phyloP scores from a whole-genome alignment of 768 basidiomycete genomes.

The Russula vinacea region DNA sequence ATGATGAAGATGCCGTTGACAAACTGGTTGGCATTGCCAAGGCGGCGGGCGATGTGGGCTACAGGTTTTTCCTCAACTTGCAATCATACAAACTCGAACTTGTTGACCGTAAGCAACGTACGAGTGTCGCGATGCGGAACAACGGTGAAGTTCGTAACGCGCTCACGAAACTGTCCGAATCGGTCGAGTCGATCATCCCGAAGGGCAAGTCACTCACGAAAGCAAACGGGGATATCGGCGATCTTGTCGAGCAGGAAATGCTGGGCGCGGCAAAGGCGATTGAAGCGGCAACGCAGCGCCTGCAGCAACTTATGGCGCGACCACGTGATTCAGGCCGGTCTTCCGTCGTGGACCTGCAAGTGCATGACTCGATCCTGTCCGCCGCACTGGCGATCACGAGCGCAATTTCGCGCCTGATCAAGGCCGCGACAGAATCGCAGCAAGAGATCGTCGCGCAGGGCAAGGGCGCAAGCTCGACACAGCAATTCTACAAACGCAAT shows the following conservation, averaged over 20 bases:
- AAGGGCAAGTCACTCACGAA: conserved; percentile 75
- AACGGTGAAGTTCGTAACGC: conserved; percentile 83
- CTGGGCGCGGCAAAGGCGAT: conserved; percentile 87
- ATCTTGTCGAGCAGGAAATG: conserved; percentile 98
- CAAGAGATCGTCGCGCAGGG: conserved; percentile 97
- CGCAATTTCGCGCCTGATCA: conserved; percentile 91
- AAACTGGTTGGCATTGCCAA: conserved; percentile 84
- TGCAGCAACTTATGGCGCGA: conserved; percentile 88
- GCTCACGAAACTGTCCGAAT: conserved; percentile 79
- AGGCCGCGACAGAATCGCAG: conserved; percentile 96
- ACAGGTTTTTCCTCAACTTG: conserved; percentile 91
- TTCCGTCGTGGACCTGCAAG: conserved; percentile 89
- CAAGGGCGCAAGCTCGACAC: conserved; percentile 83
- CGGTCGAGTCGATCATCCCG: conserved; percentile 81
- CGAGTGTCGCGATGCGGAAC: conserved; percentile 85
- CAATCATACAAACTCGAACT: conserved; percentile 94
- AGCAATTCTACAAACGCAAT: conserved; percentile 99
- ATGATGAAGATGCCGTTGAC: conserved; percentile 89
- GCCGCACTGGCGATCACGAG: conserved; percentile 94
- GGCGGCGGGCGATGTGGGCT: conserved; percentile 78
- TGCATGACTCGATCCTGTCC: conserved; percentile 94
- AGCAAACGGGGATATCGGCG: conserved; percentile 89
- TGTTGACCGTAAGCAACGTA: conserved; percentile 62
- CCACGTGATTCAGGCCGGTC: conserved; percentile 85
- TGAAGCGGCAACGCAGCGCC: conserved; percentile 83